Evolutionary conservation across 306 rosid genomes (phyloP), one percentile per base, ranked within the genome.

Genomic region (Corylus heterophylla): DNA sequence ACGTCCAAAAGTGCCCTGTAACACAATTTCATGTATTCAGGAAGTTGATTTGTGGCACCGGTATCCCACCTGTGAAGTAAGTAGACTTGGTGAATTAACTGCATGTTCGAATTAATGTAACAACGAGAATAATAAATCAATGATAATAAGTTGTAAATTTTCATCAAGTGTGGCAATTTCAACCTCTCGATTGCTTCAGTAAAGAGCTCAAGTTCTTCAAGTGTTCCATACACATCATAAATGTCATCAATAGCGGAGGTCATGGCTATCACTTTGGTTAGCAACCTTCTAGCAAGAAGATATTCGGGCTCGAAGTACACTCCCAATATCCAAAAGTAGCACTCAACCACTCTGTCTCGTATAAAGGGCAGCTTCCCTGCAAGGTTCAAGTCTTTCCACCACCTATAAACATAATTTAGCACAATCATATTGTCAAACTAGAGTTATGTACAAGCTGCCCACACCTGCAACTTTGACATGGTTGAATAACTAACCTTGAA

Each of bases 321-420:
- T 7, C 76, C 78, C 12, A 78, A 22, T 0, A 48, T 14, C 85
- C 80, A 81, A 54, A 83, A 31, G 48, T 54, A 86, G 10, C 74
- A 0, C 62, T 88, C 88, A 3, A 77, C 73, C 2, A 82, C 25
- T 71, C 92, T 83, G 7, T 87, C 89, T 76, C 89, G 48, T 0
- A 80, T 76, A 12, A 80, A 86, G 35, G 86, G 84, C 1, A 88
- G 72, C 13, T 74, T 82, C 6, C 14, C 50, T 1, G 11, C 54
- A 16, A 82, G 79, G 29, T 90, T 54, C 49, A 72, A 71, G 3
- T 61, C 79, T 52, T 81, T 82, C 89, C 86, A 84, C 92, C 89
- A 83, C 86, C 90, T 88, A 45, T 2, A 73, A 48, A 18, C 1
- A 44, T 14, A 29, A 29, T 62, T 13, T 29, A 1, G 25, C 27